Evolutionary conservation across 2,329 filamentous ascomycete genomes (phyloP).

Genomic region (Ceratocystis cacaofunesta): DNA sequence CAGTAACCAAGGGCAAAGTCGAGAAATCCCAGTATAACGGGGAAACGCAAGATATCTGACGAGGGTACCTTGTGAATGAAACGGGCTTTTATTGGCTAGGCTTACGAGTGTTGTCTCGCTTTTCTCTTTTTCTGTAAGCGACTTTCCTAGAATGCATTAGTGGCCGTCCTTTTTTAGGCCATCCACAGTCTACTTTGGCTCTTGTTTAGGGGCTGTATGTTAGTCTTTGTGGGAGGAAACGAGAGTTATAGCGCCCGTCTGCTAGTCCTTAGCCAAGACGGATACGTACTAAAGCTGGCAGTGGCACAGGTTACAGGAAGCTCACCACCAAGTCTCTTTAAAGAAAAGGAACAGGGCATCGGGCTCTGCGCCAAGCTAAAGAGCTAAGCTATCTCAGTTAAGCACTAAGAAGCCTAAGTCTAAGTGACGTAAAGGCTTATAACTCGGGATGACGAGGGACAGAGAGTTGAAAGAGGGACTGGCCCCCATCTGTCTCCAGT

Average conservation of each 20-base stretch:
- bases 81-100: background rate
- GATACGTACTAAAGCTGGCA: background rate
- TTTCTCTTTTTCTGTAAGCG: background rate
- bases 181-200: too few species aligned
- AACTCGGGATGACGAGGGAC: too few species aligned
- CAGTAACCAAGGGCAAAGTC: background rate
- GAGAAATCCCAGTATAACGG: background rate
- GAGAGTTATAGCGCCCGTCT: background rate
- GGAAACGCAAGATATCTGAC: background rate
- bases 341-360: too few species aligned
- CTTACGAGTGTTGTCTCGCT: background rate
- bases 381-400: too few species aligned
- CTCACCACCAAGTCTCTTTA: background rate
- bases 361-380: too few species aligned
- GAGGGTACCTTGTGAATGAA: background rate
- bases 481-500: too few species aligned
- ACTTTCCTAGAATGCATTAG: too few species aligned
- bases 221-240: background rate
- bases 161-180: too few species aligned
- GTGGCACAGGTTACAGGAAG: background rate
- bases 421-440: too few species aligned
- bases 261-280: background rate
- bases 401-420: too few species aligned
- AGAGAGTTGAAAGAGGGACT: too few species aligned
- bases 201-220: too few species aligned